Evolutionary conservation across 192 early-diverging fungal species (phyloP), one percentile per base, ranked within the genome.

Genomic region (Backusella tuberculispora): DNA sequence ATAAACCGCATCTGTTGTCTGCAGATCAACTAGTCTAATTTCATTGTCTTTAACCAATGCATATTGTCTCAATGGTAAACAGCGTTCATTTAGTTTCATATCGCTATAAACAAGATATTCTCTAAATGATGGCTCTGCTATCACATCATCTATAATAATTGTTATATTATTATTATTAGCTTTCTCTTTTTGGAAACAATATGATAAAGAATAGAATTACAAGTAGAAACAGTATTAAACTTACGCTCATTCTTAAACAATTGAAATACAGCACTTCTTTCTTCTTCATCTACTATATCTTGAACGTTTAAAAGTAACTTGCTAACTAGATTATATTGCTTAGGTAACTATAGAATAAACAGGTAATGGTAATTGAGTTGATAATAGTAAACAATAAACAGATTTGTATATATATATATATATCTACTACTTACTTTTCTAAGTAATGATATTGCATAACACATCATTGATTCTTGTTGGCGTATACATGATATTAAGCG

Each of bases 201-300:
- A 9, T 19, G 10, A 21, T 9, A n/a, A n/a, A n/a, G n/a, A n/a
- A n/a, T n/a, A n/a, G n/a, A n/a, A n/a, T n/a, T n/a, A n/a, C n/a
- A n/a, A n/a, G n/a, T n/a, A n/a, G n/a, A n/a, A n/a, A n/a, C n/a
- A n/a, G 10, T 78, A 56, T 68, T 15, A 66, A 60, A 74, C 74
- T 66, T 82, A 86, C 87, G 81, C 73, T 83, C 89, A 67, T 80
- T 80, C 14, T 78, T 82, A 63, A 90, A 86, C n/a, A 92, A 75
- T 26, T 85, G 81, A 44, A 86, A 90, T 14, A 91, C 86, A 24
- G 80, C 71, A 40, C 84, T 80, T 17, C 89, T 78, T 60, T 92
- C 90, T 40, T 72, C 63, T 5, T 85, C 86, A 48, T 87, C 86
- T 21, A 87, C 81, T 5, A 66, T 29, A 5, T 83, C 75, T 41